A percentile compares a stretch with the other conserved stretches of the same genome.
phyloP scores from a whole-genome alignment of 2,329 filamentous ascomycete species.

The Epichloe amarillans region DNA sequence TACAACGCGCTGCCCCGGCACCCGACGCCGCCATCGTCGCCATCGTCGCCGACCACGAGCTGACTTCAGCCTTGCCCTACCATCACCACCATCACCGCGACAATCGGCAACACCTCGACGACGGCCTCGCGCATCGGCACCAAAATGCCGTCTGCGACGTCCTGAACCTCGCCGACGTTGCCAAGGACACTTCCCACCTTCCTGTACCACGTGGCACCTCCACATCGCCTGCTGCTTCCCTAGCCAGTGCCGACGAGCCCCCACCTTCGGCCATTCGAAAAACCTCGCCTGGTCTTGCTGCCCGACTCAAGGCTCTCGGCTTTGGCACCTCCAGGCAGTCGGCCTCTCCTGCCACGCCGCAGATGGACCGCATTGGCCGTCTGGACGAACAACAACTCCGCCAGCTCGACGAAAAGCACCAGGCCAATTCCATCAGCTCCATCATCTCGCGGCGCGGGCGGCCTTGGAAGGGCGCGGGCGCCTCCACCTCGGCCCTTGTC shows the following conservation, averaged over 20 bases:
- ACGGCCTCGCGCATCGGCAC: neutral
- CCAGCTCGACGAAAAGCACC: conserved; percentile 50
- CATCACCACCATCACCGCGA: neutral
- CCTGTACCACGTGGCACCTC: conserved; percentile 16
- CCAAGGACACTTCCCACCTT: conserved; percentile 14
- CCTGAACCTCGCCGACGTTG: conserved; percentile 17
- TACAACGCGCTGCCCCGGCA: neutral
- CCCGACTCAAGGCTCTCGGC: conserved; percentile 50
- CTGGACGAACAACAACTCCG: conserved; percentile 58
- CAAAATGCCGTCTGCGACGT: conserved; percentile 10
- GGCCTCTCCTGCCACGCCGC: conserved; percentile 13
- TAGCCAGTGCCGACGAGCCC: conserved; percentile 6
- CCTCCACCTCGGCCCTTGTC: conserved; percentile 17
- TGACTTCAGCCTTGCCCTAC: neutral
- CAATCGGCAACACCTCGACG: neutral
- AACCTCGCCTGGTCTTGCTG: conserved; percentile 50
- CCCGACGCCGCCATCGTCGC: neutral
- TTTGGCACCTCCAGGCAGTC: conserved; percentile 35
- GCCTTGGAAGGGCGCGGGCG: conserved; percentile 56
- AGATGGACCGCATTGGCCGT: conserved; percentile 44
- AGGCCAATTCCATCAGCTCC: conserved; percentile 36
- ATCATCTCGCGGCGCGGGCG: conserved; percentile 52
- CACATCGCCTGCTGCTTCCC: conserved; percentile 10
- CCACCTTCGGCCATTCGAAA: conserved; percentile 32
- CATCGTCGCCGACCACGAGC: neutral